A percentile compares a stretch with the other conserved stretches of the same genome.
Evolutionary conservation across 2,329 filamentous ascomycete genomes (phyloP).

Genomic region (Lecanicillium sp.): DNA sequence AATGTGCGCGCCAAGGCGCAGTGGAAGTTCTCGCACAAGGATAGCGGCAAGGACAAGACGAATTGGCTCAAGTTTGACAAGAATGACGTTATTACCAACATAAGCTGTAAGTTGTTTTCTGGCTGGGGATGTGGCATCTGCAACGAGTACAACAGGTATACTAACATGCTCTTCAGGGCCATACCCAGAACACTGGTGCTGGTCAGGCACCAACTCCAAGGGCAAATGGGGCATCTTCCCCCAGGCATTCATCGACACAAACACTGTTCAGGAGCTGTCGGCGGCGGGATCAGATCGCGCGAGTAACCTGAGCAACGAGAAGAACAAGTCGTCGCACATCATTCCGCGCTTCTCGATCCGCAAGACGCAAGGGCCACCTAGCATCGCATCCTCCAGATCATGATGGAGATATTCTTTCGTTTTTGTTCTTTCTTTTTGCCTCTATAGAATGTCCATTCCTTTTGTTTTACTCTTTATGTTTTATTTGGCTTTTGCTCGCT

Average conservation of each 20-base stretch:
- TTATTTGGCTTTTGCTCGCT: neutral
- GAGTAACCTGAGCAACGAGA: conserved; percentile 25
- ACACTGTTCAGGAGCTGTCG: conserved; percentile 32
- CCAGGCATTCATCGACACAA: conserved; percentile 38
- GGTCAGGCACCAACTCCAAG: conserved; percentile 44
- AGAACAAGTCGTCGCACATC: conserved; percentile 23
- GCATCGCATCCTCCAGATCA: conserved; percentile 21
- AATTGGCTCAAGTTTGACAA: conserved; percentile 57
- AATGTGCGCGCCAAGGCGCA: conserved; percentile 39
- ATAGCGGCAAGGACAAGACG: conserved; percentile 23
- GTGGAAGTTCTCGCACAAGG: conserved; percentile 45
- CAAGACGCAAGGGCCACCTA: conserved; percentile 18
- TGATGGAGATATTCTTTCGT: neutral
- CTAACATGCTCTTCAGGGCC: conserved; percentile 25
- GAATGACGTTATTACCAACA: conserved; percentile 60
- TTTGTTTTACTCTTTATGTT: neutral
- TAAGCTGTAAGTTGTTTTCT: conserved; percentile 35
- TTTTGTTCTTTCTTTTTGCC: conserved; percentile 5
- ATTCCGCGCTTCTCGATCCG: conserved; percentile 25
- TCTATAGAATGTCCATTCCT: neutral
- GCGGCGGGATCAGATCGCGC: conserved; percentile 19
- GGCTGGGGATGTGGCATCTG: neutral
- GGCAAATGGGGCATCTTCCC: conserved; percentile 48
- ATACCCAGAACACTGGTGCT: conserved; percentile 46
- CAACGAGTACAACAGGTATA: neutral